Evolutionary conservation across 768 basidiomycete genomes (phyloP).

Genomic region (Tricholoma bakamatsutake): DNA sequence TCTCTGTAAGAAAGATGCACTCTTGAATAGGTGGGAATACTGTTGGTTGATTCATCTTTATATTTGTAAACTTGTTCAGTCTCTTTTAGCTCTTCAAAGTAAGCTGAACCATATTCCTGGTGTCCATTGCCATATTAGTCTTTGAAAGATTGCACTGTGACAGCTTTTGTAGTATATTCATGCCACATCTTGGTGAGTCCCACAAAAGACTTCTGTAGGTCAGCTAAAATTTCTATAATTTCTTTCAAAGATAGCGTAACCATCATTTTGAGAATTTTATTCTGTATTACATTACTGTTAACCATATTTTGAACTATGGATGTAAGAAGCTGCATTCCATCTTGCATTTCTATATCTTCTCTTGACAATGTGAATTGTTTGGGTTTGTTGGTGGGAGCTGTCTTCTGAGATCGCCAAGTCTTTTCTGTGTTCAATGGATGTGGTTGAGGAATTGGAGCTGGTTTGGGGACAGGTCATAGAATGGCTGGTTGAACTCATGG

Average conservation of each 20-base stretch:
- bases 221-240: neutral
- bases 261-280: neutral
- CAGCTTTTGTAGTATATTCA: neutral
- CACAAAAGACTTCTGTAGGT: neutral
- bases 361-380: neutral
- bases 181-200: neutral
- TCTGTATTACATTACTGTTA: neutral
- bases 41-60: neutral
- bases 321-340: neutral
- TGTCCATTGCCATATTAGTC: neutral
- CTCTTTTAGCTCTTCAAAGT: neutral
- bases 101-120: neutral
- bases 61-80: neutral
- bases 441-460: neutral
- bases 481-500: neutral
- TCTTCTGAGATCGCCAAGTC: neutral
- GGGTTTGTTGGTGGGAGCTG: neutral
- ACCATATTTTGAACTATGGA: slow-evolving; percentile 3
- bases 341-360: neutral
- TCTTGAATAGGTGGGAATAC: neutral
- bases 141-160: neutral
- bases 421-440: neutral
- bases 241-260: neutral
- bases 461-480: neutral
- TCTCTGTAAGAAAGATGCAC: neutral